Percentiles rank a stretch among this genome's conserved stretches.
Conservation (phyloP, 176 grass and related monocot species). For the Cocos nucifera region DNA sequence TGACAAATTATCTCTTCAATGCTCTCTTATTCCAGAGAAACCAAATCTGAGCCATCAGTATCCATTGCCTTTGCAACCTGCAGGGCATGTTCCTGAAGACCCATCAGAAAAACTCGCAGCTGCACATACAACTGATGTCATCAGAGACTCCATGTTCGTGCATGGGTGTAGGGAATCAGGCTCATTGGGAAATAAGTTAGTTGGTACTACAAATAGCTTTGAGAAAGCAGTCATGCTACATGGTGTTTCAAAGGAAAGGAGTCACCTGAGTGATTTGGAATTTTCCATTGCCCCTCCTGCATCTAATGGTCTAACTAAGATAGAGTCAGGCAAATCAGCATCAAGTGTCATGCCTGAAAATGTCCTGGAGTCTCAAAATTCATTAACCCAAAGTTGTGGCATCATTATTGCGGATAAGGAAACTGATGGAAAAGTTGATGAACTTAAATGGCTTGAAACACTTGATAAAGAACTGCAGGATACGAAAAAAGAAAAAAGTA, state of each 20-base stretch:
- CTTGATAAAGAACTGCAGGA: constrained; percentile 23
- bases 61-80: neutral
- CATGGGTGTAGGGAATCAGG: neutral
- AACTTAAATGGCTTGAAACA: constrained; percentile 24
- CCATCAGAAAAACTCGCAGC: neutral
- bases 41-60: neutral
- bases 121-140: constrained; percentile 1
- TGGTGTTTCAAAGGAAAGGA: constrained; percentile 1
- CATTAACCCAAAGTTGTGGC: constrained; percentile 29
- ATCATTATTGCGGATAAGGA: constrained; percentile 32
- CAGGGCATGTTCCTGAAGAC: neutral
- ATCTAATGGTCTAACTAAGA: constrained; percentile 14
- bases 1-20: constrained; percentile 1
- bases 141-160: constrained; percentile 2
- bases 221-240: neutral
- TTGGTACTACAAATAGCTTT: neutral
- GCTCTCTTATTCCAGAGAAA: neutral
- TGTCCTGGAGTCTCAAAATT: constrained; percentile 49
- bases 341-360: constrained; percentile 23
- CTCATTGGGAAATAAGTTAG: constrained; percentile 1
- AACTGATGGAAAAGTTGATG: constrained; percentile 31
- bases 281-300: constrained; percentile 5
- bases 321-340: constrained; percentile 16
- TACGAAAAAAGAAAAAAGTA: constrained; percentile 17
- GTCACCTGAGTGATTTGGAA: constrained; percentile 12